Conservation (phyloP, 139 green algal species). For the Chlorella vulgaris region DNA sequence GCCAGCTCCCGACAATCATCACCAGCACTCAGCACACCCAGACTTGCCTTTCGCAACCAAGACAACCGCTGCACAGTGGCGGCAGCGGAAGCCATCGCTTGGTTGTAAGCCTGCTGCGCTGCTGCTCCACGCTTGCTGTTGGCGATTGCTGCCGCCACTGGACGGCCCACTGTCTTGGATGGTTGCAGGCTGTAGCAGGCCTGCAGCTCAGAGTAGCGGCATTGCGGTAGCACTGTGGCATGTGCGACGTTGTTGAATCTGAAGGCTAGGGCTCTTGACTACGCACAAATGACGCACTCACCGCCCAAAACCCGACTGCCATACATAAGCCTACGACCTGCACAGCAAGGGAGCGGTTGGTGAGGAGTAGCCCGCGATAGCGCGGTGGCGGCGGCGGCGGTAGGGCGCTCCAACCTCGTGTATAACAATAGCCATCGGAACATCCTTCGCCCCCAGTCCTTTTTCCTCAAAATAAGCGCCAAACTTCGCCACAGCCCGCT, state of each 20-base stretch:
- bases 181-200: constrained; percentile 43
- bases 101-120: constrained; percentile 27
- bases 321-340: constrained; percentile 33
- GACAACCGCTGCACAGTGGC: constrained; percentile 68
- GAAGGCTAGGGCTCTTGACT: neutral
- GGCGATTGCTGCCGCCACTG: neutral
- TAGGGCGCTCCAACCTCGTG: constrained; percentile 34
- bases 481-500: constrained; percentile 35
- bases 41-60: constrained; percentile 31
- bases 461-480: constrained; percentile 35
- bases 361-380: neutral
- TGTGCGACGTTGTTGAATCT: neutral
- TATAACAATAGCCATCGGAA: constrained; percentile 42
- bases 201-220: constrained; percentile 6
- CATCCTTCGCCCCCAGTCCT: constrained; percentile 36
- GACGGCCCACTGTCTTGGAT: constrained; percentile 4
- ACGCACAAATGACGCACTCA: neutral
- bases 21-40: too few relatives aligned
- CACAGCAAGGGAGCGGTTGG: neutral
- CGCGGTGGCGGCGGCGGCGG: neutral
- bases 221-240: neutral
- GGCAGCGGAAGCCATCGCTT: constrained; percentile 60
- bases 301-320: constrained; percentile 31
- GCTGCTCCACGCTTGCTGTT: neutral
- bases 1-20: neutral